These are phyloP conservation scores for Hibiscus trionum DNA, from an alignment of 345 rosid genomes.

Conservation along the genomic window DNA sequence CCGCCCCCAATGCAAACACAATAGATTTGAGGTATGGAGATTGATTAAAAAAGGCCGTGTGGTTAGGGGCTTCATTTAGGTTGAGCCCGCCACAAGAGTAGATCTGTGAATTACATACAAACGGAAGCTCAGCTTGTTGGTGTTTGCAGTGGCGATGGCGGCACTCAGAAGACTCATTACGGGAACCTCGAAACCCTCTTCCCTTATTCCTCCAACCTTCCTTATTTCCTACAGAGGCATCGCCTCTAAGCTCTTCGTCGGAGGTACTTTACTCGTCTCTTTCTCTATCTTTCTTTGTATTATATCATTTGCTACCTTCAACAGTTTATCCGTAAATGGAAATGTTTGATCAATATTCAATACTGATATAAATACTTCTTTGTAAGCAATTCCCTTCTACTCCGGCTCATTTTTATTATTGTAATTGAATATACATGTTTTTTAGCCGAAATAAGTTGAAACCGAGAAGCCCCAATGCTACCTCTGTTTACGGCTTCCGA, in stretches of 20 bases:
- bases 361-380: not conserved
- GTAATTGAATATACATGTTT: not conserved
- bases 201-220: conserved; percentile 17
- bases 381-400: not conserved
- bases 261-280: conserved; percentile 29
- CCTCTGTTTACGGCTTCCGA: too few species aligned
- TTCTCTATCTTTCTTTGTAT: not conserved
- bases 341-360: not conserved
- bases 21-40: too few species aligned
- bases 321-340: not conserved
- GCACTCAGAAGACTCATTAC: conserved; percentile 42
- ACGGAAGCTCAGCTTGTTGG: not conserved
- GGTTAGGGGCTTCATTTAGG: too few species aligned
- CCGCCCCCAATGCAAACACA: too few species aligned
- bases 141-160: conserved; percentile 33
- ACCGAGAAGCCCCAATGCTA: not conserved
- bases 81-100: too few species aligned
- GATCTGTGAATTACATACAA: too few species aligned
- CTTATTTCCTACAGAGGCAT: conserved; percentile 43
- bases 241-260: conserved; percentile 73
- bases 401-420: not conserved
- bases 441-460: not conserved
- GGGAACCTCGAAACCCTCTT: conserved; percentile 14
- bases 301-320: not conserved
- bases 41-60: too few species aligned